Conservation (phyloP, 352 stramenopile genomes). For the Pseudoperonospora humuli region DNA sequence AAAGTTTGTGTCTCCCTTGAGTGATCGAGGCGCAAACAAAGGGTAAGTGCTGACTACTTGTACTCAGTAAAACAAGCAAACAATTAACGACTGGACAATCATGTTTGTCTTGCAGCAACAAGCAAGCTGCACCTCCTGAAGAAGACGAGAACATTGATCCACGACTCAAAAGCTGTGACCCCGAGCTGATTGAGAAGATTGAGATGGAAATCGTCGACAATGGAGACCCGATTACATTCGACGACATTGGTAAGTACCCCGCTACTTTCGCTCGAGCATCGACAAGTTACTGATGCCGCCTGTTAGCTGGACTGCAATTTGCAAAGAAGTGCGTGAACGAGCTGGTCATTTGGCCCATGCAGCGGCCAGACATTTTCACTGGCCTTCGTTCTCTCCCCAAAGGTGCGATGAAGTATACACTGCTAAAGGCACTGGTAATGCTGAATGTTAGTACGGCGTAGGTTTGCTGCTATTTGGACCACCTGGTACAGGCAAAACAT, state of each 20-base stretch:
- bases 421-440: background rate
- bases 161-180: slow-evolving; percentile 90
- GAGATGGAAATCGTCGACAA: slow-evolving; percentile 96
- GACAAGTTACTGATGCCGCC: background rate
- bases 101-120: slow-evolving; percentile 7
- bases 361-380: slow-evolving; percentile 95
- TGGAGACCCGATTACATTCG: slow-evolving; percentile 90
- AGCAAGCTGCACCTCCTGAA: slow-evolving; percentile 8
- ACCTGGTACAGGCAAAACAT: slow-evolving; percentile 94
- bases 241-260: slow-evolving; percentile 88
- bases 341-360: slow-evolving; percentile 98
- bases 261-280: background rate
- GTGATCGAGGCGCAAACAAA: slow-evolving; percentile 14
- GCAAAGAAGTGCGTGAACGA: slow-evolving; percentile 98
- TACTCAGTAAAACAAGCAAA: background rate
- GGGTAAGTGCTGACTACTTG: background rate
- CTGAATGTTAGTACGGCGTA: slow-evolving; percentile 7
- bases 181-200: slow-evolving; percentile 94
- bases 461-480: slow-evolving; percentile 94
- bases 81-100: background rate
- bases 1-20: slow-evolving; percentile 68
- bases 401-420: slow-evolving; percentile 28
- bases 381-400: slow-evolving; percentile 89
- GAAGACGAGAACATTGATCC: slow-evolving; percentile 89
- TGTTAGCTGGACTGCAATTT: slow-evolving; percentile 89